Base-by-base conservation (phyloP, 176 grass and related monocot species). In the Triticum timopheevii region DNA sequence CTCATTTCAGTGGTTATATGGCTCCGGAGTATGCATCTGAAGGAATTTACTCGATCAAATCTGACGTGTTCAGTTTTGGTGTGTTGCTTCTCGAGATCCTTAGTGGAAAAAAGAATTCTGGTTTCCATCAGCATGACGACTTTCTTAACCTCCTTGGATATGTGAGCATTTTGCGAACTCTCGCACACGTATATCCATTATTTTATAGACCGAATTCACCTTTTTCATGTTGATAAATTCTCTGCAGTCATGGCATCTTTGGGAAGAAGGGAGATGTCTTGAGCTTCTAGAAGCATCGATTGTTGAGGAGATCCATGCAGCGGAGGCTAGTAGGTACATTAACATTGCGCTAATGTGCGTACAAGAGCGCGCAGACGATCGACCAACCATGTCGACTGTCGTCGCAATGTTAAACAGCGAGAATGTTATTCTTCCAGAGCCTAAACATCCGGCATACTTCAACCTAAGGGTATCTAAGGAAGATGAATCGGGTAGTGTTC, bases 261-360 rank as follows among this genome's bases (percentile, higher is more conserved):
- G 82, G 76, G 25, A 74, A 63, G 66, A n/a, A 47, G 67, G 76
- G 1, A 85, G 13, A 31, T 85, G 42, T 30, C 44, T 75, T 80
- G 56, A 89, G n/a, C 82, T 89, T n/a, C 20, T 80, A 44, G 87
- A 75, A 42, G 22, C 76, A 66, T 56, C 76, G 19, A 38, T 85
- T 50, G 15, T 28, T 31, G 34, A 65, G 30, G 28, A 24, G 10
- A 56, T 28, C 42, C 22, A 15, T 49, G 28, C 52, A 31, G 2
- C 20, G 23, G 76, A 80, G 58, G 30, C 42, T 22, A 61, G 49
- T 34, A 74, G 75, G 45, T 74, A 78, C 67, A 89, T 85, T 44
- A 77, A 89, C 19, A 61, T 85, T 4, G 87, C 87, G 17, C 54
- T 89, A 28, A 54, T 85, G 56, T 85, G 82, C 15, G 87, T 89